Conservation (phyloP, 1,284 basidiomycete species). For the Rhodotorula sp. region DNA sequence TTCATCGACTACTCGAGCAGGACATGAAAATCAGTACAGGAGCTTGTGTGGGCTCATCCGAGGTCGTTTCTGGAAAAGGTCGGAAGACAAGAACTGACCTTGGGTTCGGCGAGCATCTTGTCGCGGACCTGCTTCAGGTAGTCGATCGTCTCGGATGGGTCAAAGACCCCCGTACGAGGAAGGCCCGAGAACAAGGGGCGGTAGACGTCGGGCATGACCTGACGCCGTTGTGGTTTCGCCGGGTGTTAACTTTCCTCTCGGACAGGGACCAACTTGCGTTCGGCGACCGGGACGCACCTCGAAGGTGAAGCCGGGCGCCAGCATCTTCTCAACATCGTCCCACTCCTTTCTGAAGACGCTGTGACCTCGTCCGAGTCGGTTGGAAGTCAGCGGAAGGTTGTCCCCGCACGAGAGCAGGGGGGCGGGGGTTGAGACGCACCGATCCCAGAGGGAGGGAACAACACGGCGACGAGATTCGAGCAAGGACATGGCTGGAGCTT, state of each 20-base stretch:
- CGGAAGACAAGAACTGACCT: neutral
- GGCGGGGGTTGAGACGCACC: neutral
- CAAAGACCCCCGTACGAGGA: neutral
- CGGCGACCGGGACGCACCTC: neutral
- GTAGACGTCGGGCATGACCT: neutral
- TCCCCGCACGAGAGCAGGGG: neutral
- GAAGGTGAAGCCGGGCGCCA: neutral
- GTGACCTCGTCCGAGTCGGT: neutral
- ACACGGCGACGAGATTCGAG: constrained; percentile 3
- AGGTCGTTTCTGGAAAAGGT: neutral
- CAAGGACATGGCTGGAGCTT: neutral
- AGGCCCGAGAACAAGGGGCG: constrained; percentile 11
- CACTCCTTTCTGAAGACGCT: constrained; percentile 1
- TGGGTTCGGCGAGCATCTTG: constrained; percentile 6
- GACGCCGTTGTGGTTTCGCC: neutral
- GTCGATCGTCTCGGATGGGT: constrained; percentile 3
- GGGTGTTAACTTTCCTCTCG: neutral
- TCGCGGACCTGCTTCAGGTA: constrained; percentile 10
- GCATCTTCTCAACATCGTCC: neutral
- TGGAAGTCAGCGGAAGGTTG: neutral
- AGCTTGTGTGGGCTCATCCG: neutral
- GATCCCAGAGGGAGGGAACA: constrained; percentile 5
- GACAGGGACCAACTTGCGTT: neutral
- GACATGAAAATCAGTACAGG: neutral
- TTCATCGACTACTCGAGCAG: neutral